Evolutionary conservation across 2,329 filamentous ascomycete species (phyloP), one percentile per base, ranked within the genome.

Genomic region (Coniochaeta prunicola): DNA sequence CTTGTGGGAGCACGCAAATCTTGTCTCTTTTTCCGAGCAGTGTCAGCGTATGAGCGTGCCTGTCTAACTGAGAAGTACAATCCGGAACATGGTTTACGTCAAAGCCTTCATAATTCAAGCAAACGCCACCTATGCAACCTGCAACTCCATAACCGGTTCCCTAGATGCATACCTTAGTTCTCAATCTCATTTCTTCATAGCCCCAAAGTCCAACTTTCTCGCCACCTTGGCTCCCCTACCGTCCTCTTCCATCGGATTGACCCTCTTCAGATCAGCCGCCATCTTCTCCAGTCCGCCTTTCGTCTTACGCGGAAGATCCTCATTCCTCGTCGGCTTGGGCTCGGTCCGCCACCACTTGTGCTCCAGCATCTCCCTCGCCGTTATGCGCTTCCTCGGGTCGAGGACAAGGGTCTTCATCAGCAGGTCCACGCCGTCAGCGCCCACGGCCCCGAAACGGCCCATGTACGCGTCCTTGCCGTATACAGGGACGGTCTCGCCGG

Each of bases 321-420:
- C 84, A 67, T 92, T 92, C 61, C 82, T 83, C 1, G 91, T 96
- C 2, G 94, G 93, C 65, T 86, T 85, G 0, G 94, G 94, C 36
- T 94, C 88, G 26, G 83, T 84, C 42, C 83, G 84, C 91, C 93
- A 99, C 87, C 91, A 99, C 54, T 81, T 77, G 71, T 97, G 92
- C 70, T 86, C 80, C 58, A 99, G 80, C 70, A 94, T 88, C 62
- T 90, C 84, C 36, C 83, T 79, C 0, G 92, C 91, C 0, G 87
- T 91, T 66, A 91, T 87, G 60, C 94, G 82, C 73, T 89, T 91
- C 68, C 86, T 84, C n/a, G 94, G 94, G 74, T 99, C 91, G 62
- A 97, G 82, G 13, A 83, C 81, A 61, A 97, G 80, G 74, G 96
- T 96, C 64, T 84, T 85, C 80, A 94, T 90, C 56, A 99, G 79